Conservation (phyloP, 805 yeast genomes). For the Wickerhamomyces kurtzmanii region DNA sequence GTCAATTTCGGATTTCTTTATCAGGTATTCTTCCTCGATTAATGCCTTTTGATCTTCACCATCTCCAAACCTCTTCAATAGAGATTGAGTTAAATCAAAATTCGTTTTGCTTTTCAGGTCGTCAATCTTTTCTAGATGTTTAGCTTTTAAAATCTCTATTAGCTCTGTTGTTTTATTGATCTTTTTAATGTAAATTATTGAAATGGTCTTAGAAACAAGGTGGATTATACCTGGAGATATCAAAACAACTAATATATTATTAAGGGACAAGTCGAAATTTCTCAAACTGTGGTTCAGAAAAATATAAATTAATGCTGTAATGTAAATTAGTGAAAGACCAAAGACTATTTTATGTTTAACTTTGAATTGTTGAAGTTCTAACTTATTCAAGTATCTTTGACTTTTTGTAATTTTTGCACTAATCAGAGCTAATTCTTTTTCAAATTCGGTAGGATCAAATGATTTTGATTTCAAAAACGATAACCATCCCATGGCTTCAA, state of each 20-base stretch:
- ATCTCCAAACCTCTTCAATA: conserved; percentile 50
- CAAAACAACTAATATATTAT: too few species aligned
- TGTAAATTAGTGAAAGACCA: conserved; percentile 7
- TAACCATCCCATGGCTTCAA: conserved; percentile 17
- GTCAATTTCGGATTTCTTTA: conserved; percentile 27
- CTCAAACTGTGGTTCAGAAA: not conserved
- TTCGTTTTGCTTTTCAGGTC: conserved; percentile 66
- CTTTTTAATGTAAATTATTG: too few species aligned
- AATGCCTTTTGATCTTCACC: conserved; percentile 39
- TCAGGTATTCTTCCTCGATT: conserved; percentile 31
- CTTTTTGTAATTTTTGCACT: conserved; percentile 23
- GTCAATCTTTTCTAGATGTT: conserved; percentile 47
- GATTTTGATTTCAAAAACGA: conserved; percentile 17
- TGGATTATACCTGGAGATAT: too few species aligned
- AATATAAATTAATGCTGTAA: not conserved
- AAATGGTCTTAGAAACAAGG: too few species aligned
- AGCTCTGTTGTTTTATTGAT: too few species aligned
- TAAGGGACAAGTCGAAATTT: too few species aligned
- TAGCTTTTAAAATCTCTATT: conserved; percentile 27
- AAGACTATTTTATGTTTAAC: conserved; percentile 2
- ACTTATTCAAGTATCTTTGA: conserved; percentile 15
- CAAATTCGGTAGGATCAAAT: conserved; percentile 34
- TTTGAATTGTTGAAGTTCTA: conserved; percentile 3
- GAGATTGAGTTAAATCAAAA: conserved; percentile 65
- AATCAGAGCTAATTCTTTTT: conserved; percentile 28